Percentiles rank a stretch among this genome's conserved stretches.
Conservation (phyloP, 2,329 filamentous ascomycete genomes). For the Aspergillus ochraceoroseus region DNA sequence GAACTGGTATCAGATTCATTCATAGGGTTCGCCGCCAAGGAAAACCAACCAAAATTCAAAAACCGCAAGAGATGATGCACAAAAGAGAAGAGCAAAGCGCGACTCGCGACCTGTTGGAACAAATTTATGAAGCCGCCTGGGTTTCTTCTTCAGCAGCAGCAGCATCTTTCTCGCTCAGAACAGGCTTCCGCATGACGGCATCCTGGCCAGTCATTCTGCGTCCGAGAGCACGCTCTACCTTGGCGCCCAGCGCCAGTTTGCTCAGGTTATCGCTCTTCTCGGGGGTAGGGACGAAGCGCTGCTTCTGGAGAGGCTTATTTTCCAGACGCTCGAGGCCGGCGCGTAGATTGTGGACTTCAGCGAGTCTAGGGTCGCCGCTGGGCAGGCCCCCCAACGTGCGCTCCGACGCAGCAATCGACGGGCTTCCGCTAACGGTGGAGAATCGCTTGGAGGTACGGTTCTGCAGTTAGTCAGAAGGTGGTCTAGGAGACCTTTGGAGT, state of each 20-base stretch:
- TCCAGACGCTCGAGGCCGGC: slow-evolving; percentile 80
- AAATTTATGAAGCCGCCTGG: slow-evolving; percentile 16
- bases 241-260: slow-evolving; percentile 83
- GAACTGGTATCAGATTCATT: slow-evolving; percentile 20
- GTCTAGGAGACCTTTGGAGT: neutral
- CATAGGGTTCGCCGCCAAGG: slow-evolving; percentile 14
- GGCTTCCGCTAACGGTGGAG: slow-evolving; percentile 49
- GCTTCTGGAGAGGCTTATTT: slow-evolving; percentile 76
- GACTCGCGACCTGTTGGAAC: no score
- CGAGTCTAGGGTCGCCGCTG: slow-evolving; percentile 50
- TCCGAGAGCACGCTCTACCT: slow-evolving; percentile 80
- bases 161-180: slow-evolving; percentile 39
- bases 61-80: slow-evolving; percentile 3
- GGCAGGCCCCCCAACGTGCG: slow-evolving; percentile 40
- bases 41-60: slow-evolving; percentile 5
- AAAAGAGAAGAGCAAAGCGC: slow-evolving; percentile 3
- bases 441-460: slow-evolving; percentile 51
- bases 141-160: slow-evolving; percentile 20
- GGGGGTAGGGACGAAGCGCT: slow-evolving; percentile 72
- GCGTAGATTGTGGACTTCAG: slow-evolving; percentile 70
- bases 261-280: slow-evolving; percentile 77
- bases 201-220: slow-evolving; percentile 85
- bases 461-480: slow-evolving; percentile 27
- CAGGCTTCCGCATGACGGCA: slow-evolving; percentile 67
- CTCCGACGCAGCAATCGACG: slow-evolving; percentile 46